Evolutionary conservation across 345 rosid genomes (phyloP).

Genomic region (Bruguiera sexangula): DNA sequence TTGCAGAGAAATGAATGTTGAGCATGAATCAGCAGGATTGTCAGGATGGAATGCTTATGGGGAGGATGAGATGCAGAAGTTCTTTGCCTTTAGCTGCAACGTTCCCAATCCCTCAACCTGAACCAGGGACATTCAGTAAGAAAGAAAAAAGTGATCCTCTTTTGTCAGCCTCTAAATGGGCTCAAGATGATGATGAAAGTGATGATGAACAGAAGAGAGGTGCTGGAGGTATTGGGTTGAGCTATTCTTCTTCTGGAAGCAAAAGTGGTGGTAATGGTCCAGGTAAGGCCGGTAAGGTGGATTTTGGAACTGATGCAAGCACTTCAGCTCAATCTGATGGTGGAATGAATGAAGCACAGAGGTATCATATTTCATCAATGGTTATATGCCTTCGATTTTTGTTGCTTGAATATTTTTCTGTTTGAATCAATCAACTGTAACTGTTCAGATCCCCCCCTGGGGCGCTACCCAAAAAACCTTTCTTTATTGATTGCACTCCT

Average conservation of each 20-base stretch:
- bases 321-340: conserved; percentile 50
- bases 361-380: conserved; percentile 37
- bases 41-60: conserved; percentile 47
- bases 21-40: conserved; percentile 41
- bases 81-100: conserved; percentile 39
- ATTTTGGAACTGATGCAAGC: conserved; percentile 44
- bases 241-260: conserved; percentile 88
- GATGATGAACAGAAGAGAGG: conserved; percentile 74
- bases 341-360: conserved; percentile 84
- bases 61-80: conserved; percentile 43
- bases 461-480: too few species aligned
- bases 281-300: conserved; percentile 57
- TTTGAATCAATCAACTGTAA: too few species aligned
- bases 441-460: too few species aligned
- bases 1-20: conserved; percentile 48
- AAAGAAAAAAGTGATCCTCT: conserved; percentile 75
- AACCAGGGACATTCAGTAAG: conserved; percentile 52
- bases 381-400: background rate
- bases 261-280: conserved; percentile 65
- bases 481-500: too few species aligned
- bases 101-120: conserved; percentile 62
- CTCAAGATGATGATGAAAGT: conserved; percentile 84
- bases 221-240: conserved; percentile 50
- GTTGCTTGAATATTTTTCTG: too few species aligned
- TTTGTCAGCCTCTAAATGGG: conserved; percentile 94